These are phyloP conservation scores for Pichia sp. DNA, from an alignment of 1,139 yeast species.

Conservation along the genomic window DNA sequence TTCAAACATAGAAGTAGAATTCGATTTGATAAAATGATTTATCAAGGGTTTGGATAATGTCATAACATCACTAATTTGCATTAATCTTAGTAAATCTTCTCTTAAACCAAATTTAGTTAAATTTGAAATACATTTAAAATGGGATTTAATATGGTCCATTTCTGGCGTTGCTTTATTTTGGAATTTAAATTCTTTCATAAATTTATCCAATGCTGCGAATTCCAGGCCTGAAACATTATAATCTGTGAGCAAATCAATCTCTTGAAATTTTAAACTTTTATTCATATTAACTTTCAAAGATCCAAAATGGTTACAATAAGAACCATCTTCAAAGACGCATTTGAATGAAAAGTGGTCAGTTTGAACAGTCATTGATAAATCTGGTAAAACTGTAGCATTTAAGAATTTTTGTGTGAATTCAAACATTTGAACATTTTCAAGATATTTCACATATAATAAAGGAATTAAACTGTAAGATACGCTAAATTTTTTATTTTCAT, in stretches of 20 bases:
- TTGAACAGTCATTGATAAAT: conserved; percentile 59
- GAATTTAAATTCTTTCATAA: conserved; percentile 12
- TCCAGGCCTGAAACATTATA: conserved; percentile 37
- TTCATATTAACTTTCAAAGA: conserved; percentile 55
- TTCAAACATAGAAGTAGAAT: conserved; percentile 49
- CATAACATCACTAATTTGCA: conserved; percentile 76
- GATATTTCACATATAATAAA: conserved; percentile 29
- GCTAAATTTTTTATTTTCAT: conserved; percentile 53
- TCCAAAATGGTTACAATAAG: conserved; percentile 56
- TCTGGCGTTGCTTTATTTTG: conserved; percentile 17
- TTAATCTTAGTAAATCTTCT: conserved; percentile 55
- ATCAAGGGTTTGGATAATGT: conserved; percentile 59
- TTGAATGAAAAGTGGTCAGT: conserved; percentile 51
- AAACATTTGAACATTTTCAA: conserved; percentile 52
- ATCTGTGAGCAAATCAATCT: conserved; percentile 54
- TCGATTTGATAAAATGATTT: conserved; percentile 43
- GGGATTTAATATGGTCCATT: conserved; percentile 20
- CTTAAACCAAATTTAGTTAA: conserved; percentile 56
- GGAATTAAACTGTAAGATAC: conserved; percentile 64
- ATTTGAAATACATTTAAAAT: conserved; percentile 35
- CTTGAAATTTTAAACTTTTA: conserved; percentile 58
- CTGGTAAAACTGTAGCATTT: conserved; percentile 58
- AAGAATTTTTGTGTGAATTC: conserved; percentile 58
- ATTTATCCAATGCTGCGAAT: conserved; percentile 31
- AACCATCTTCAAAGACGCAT: conserved; percentile 61